Evolutionary conservation across 352 stramenopile species (phyloP), one percentile per base, ranked within the genome.

Genomic region (Phytophthora parvispora): DNA sequence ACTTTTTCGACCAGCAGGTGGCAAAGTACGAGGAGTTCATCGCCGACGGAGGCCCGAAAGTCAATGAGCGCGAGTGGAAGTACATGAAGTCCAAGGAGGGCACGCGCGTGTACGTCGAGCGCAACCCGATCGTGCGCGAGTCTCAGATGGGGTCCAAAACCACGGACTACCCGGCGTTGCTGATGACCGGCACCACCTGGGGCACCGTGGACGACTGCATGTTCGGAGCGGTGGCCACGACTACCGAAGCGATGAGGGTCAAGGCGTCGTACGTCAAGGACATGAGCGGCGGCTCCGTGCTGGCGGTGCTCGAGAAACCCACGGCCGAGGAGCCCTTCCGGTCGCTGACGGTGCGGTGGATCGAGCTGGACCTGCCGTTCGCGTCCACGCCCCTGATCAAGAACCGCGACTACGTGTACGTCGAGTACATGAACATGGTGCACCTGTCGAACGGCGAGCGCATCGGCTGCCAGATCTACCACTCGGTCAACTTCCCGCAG

Each of bases 401-500:
- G 54, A 76, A 80, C 64, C 76, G 79, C 24, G 79, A 87, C 56
- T 80, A 74, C 25, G 47, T 87, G 8, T 83, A 82, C 49, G 36
- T 87, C 12, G 70, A 87, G 60, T 80, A 78, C 53, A 86, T 72
- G 13, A 79, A 77, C 16, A 73, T 84, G n/a, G 66, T 80, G 20
- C 49, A 62, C 5, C 64, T 78, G 25, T 47, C 60, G 0, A 72
- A 69, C 12, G 73, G 75, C 2, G 79, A 87, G 52, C 69, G 47
- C 7, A 67, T 87, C 49, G 79, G 79, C 8, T 87, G 75, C 40
- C 74, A 85, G 57, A 61, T 87, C 12, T 54, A 80, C 52, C 82
- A 90, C 67, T 89, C 80, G 24, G 64, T 90, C n/a, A 62, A 76
- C 24, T 74, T 89, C 16, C 52, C 69, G 6, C 62, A 87, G 34